Evolutionary conservation across 371 early-diverging fungal species (phyloP).

Genomic region (Lichtheimia hyalospora): DNA sequence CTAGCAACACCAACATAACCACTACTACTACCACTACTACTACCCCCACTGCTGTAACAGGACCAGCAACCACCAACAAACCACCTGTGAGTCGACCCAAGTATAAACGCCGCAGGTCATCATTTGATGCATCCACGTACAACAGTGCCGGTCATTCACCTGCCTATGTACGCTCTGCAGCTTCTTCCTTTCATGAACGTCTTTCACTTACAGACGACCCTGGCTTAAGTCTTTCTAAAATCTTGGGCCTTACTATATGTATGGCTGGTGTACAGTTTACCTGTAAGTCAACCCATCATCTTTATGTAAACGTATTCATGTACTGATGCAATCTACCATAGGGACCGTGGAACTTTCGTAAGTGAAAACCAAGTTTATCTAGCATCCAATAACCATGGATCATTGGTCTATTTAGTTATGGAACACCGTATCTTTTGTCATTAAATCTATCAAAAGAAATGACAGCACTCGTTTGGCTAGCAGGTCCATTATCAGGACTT

Average conservation of each 20-base stretch:
- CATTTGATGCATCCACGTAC: slow-evolving; percentile 49
- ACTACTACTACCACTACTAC: no score
- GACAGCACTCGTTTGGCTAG: slow-evolving; percentile 76
- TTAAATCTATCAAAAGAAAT: slow-evolving; percentile 69
- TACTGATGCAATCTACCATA: slow-evolving; percentile 7
- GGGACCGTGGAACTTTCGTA: slow-evolving; percentile 62
- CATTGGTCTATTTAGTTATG: slow-evolving; percentile 45
- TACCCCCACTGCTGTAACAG: neutral
- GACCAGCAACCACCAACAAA: neutral
- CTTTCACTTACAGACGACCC: slow-evolving; percentile 3
- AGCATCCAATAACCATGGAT: slow-evolving; percentile 6
- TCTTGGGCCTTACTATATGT: slow-evolving; percentile 28
- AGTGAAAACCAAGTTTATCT: slow-evolving; percentile 6
- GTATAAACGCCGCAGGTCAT: slow-evolving; percentile 38
- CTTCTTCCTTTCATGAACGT: slow-evolving; percentile 13
- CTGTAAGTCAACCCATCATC: slow-evolving; percentile 34
- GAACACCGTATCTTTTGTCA: slow-evolving; percentile 76
- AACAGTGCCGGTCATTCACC: slow-evolving; percentile 36
- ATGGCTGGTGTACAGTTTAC: slow-evolving; percentile 73
- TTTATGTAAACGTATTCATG: neutral
- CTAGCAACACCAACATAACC: no score
- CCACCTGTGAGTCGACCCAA: slow-evolving; percentile 42
- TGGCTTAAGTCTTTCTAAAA: slow-evolving; percentile 13
- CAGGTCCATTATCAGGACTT: slow-evolving; percentile 76
- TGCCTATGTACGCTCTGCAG: slow-evolving; percentile 13